phyloP scores from a whole-genome alignment of 2,329 filamentous ascomycete species.

The Apiospora kogelbergensis region DNA sequence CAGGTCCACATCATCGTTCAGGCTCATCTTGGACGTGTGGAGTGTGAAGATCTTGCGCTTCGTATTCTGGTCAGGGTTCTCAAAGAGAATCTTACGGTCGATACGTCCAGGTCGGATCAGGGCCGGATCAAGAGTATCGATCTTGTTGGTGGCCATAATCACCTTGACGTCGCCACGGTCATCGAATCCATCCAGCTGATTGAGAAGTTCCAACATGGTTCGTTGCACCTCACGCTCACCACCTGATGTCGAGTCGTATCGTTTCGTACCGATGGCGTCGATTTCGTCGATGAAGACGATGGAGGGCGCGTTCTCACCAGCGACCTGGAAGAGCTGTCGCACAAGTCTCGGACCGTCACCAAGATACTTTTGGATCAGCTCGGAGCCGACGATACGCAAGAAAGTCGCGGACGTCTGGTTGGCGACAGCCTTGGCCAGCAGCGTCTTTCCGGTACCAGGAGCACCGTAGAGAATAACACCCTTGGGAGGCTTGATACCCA shows the following conservation, averaged over 20 bases:
- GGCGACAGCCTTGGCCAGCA: slow-evolving; percentile 94
- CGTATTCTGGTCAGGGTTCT: slow-evolving; percentile 77
- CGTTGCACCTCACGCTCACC: slow-evolving; percentile 97
- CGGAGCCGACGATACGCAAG: slow-evolving; percentile 92
- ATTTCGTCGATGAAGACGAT: slow-evolving; percentile 99
- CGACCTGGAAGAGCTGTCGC: slow-evolving; percentile 90
- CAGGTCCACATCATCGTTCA: slow-evolving; percentile 94
- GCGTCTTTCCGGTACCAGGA: slow-evolving; percentile 93
- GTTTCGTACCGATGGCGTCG: slow-evolving; percentile 97
- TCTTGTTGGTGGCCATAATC: slow-evolving; percentile 99
- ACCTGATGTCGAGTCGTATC: slow-evolving; percentile 95
- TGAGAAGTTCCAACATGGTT: slow-evolving; percentile 97
- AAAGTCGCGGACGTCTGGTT: slow-evolving; percentile 99
- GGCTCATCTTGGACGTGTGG: slow-evolving; percentile 97
- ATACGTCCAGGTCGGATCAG: slow-evolving; percentile 97
- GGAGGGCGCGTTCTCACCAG: slow-evolving; percentile 91
- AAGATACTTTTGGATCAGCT: slow-evolving; percentile 97
- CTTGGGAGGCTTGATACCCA: slow-evolving; percentile 99
- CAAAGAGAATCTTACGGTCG: slow-evolving; percentile 89
- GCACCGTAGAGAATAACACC: slow-evolving; percentile 98
- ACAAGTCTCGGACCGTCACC: slow-evolving; percentile 94
- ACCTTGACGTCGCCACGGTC: slow-evolving; percentile 99
- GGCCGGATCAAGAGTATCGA: slow-evolving; percentile 93
- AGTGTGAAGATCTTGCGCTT: slow-evolving; percentile 97
- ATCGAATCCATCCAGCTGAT: slow-evolving; percentile 98